phyloP scores from a whole-genome alignment of 2,329 filamentous ascomycete species.

The Ascochyta rabiei region DNA sequence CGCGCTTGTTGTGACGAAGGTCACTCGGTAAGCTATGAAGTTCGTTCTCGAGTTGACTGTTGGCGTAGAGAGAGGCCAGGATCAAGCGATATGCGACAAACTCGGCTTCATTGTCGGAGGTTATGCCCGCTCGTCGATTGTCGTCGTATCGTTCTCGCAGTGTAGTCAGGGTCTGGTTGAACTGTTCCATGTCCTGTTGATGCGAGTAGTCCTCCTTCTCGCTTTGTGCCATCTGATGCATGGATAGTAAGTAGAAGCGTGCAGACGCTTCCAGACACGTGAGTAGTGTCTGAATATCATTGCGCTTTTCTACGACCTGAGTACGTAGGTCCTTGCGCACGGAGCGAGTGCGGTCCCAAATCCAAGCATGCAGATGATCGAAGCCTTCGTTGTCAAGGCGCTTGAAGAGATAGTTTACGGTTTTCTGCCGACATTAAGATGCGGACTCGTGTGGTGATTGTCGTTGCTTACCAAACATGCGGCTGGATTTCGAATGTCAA shows the following conservation, averaged over 20 bases:
- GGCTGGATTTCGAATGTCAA: conserved; percentile 65
- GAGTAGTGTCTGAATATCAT: conserved; percentile 63
- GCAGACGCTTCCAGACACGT: conserved; percentile 68
- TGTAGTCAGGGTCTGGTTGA: conserved; percentile 67
- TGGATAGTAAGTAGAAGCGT: conserved; percentile 66
- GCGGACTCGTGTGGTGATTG: conserved; percentile 8
- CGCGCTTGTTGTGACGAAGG: conserved; percentile 57
- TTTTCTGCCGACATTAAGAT: conserved; percentile 38
- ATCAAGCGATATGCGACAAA: conserved; percentile 67
- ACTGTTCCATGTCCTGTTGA: conserved; percentile 67
- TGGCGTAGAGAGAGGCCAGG: conserved; percentile 53
- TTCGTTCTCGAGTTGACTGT: conserved; percentile 59
- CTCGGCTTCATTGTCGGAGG: conserved; percentile 65
- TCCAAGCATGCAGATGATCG: conserved; percentile 62
- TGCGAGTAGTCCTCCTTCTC: conserved; percentile 56
- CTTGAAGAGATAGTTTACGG: conserved; percentile 53
- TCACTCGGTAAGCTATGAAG: conserved; percentile 61
- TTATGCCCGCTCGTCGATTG: conserved; percentile 51
- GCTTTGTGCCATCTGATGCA: conserved; percentile 59
- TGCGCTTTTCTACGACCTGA: conserved; percentile 61
- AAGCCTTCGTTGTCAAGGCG: conserved; percentile 58
- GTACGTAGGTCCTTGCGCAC: conserved; percentile 70
- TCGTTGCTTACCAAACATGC: conserved; percentile 47
- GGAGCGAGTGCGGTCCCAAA: conserved; percentile 69
- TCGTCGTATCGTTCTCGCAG: conserved; percentile 58